These are phyloP conservation scores for Ramaria sp. DNA, from an alignment of 768 basidiomycete genomes.

Conservation along the genomic window DNA sequence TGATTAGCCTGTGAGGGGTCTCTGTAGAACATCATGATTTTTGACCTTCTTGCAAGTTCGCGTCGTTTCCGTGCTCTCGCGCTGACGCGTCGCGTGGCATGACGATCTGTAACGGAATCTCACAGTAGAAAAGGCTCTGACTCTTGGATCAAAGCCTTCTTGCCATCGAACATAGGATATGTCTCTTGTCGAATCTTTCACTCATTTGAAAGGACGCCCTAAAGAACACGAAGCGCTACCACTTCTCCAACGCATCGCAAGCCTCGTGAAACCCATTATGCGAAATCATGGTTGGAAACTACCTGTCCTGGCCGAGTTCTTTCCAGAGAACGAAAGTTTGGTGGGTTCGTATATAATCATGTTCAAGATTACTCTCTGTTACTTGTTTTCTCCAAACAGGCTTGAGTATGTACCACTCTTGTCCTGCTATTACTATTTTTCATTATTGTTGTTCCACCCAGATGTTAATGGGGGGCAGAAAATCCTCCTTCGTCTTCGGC, in stretches of 20 bases:
- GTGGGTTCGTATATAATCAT: slow-evolving; percentile 42
- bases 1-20: too few species aligned
- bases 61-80: too few species aligned
- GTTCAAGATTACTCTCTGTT: neutral
- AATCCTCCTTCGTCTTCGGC: slow-evolving; percentile 77
- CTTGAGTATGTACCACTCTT: slow-evolving; percentile 12
- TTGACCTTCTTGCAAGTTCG: too few species aligned
- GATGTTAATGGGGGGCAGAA: slow-evolving; percentile 73
- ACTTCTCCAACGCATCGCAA: slow-evolving; percentile 58
- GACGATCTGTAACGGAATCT: neutral
- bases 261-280: slow-evolving; percentile 92
- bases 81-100: neutral
- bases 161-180: neutral
- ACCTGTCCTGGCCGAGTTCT: slow-evolving; percentile 79
- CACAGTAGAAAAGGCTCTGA: neutral
- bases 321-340: slow-evolving; percentile 60
- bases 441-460: slow-evolving; percentile 18
- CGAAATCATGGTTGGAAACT: slow-evolving; percentile 70
- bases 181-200: slow-evolving; percentile 50
- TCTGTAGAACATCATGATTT: too few species aligned
- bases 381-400: neutral
- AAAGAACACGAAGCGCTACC: slow-evolving; percentile 56
- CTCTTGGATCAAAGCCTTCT: too few species aligned
- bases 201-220: slow-evolving; percentile 58
- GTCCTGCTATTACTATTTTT: neutral